Percentiles rank a stretch among this genome's conserved stretches.
These are phyloP conservation scores for Ceratobasidium sp. DNA, from an alignment of 1,284 basidiomycete species.

Conservation along the genomic window DNA sequence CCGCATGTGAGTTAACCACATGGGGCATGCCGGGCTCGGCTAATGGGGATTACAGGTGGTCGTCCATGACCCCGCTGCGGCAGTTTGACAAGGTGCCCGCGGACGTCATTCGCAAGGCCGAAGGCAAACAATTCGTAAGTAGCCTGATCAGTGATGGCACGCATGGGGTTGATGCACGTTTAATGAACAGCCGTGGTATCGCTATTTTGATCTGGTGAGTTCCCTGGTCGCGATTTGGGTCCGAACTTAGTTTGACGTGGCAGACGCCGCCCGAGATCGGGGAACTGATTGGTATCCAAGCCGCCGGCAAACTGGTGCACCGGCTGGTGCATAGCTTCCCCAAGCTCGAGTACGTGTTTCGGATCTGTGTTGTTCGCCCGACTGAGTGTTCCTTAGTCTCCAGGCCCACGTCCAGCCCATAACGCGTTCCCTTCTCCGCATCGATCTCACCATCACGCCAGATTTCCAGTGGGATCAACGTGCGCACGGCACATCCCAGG, in stretches of 20 bases:
- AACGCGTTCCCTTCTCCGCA: constrained; percentile 87
- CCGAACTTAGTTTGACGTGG: constrained; percentile 37
- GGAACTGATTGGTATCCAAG: constrained; percentile 93
- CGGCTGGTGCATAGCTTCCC: constrained; percentile 98
- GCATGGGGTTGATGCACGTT: constrained; percentile 42
- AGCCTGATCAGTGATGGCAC: constrained; percentile 35
- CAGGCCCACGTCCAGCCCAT: constrained; percentile 96
- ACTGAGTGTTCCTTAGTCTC: constrained; percentile 63
- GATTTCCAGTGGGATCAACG: constrained; percentile 99
- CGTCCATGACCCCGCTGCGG: constrained; percentile 95
- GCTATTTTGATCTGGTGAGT: constrained; percentile 89
- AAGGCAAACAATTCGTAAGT: constrained; percentile 95
- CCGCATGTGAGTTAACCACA: constrained; percentile 71
- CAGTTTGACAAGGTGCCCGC: constrained; percentile 93
- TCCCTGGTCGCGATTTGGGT: constrained; percentile 10
- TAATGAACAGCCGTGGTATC: constrained; percentile 84
- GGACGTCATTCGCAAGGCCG: constrained; percentile 92
- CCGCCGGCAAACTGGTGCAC: constrained; percentile 92
- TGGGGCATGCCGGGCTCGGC: constrained; percentile 34
- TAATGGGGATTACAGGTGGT: constrained; percentile 74
- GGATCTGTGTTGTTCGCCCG: constrained; percentile 27
- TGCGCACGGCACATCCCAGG: constrained; percentile 88
- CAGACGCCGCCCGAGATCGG: constrained; percentile 86
- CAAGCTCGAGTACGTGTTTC: constrained; percentile 80
- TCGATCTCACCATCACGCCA: constrained; percentile 91